Base-by-base conservation (phyloP, 2,329 filamentous ascomycete species). In the Sporothrix brunneoviolacea region DNA sequence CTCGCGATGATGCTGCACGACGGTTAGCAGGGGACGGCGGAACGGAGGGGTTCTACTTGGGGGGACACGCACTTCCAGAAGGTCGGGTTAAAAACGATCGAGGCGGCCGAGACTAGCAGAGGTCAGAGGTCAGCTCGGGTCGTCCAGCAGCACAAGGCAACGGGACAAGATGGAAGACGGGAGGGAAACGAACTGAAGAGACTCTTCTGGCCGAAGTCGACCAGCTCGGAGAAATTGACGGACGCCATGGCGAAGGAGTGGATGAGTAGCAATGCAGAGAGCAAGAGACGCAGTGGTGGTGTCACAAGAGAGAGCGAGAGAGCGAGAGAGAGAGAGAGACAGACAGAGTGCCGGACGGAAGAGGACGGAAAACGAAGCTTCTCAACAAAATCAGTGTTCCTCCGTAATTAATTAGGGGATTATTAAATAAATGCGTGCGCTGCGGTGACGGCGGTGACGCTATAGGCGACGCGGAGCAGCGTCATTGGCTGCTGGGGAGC, bases 71-170 rank as follows among this genome's bases (percentile, higher is more conserved):
- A 95, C 91, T 98, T 98, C 93, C 93, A 98, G 70, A 96, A 97
- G n/a, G 93, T 84, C 19, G 93, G 93, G 70, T 98, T 98, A 71
- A 98, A 97, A 43, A 84, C 78, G 70, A 98, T 95, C 48, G 87
- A 80, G 50, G 75, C 77, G 42, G 84, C 87, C 59, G 89, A 88
- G 59, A 93, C 91, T 95, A 58, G 4, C 4, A 22, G 13, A 35
- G 35, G 33, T 38, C n/a, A 33, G 32, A 10, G 3, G 33, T 39
- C 12, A 49, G 27, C 33, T 18, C 18, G n/a, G n/a, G 10, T 22
- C 8, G 10, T 22, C 22, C 28, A 35, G 21, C 16, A 24, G 33
- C 36, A 36, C 3, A 18, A 37, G 21, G 33, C 35, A 18, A 39
- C 13, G 19, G 38, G 15, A 27, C 12, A 10, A 8, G 18, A n/a